Base-by-base conservation (phyloP, 305 asterid species). In the Striga hermonthica region DNA sequence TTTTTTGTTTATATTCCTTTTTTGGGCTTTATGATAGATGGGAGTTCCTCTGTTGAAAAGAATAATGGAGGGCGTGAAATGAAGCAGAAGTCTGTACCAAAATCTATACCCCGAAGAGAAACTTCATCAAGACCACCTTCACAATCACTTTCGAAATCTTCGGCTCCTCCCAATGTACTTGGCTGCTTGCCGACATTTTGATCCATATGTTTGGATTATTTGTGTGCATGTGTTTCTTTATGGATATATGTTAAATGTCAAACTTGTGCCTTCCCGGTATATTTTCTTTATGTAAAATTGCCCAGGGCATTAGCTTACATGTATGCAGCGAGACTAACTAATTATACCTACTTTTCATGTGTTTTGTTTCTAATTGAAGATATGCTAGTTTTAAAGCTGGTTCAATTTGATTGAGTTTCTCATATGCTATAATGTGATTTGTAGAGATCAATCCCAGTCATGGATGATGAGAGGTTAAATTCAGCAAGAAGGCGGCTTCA, bases 401-500 rank as follows among this genome's bases (percentile, higher is more conserved):
- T 43, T 57, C 64, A 52, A 8, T 69, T 37, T 28, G 38, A 44
- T 22, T 60, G n/a, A 45, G 44, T 61, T 8, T 58, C 60, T 62
- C 63, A 54, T 52, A 67, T 44, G 22, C 66, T 60, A 40, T 48
- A 52, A 64, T 62, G 64, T 66, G 58, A 62, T 72, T 66, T 82
- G 80, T 86, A 86, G 94, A 84, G 89, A 72, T 72, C 75, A 8
- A 78, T 63, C 54, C 13, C 85, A 6, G 67, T 38, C 55, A 62
- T 81, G 12, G 94, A 86, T 68, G 72, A 77, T 55, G 94, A 83
- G 60, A 84, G 66, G 81, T 67, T 86, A 39, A 79, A 82, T 70
- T 84, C 90, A 43, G 88, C 94, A 5, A 77, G 90, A 40, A 79
- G 72, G 78, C 72, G 94, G 75, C 95, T 86, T 76, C 95, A 86